Base-by-base conservation (phyloP, 108 stramenopile species). In the Cyclostephanos invisitatus region DNA sequence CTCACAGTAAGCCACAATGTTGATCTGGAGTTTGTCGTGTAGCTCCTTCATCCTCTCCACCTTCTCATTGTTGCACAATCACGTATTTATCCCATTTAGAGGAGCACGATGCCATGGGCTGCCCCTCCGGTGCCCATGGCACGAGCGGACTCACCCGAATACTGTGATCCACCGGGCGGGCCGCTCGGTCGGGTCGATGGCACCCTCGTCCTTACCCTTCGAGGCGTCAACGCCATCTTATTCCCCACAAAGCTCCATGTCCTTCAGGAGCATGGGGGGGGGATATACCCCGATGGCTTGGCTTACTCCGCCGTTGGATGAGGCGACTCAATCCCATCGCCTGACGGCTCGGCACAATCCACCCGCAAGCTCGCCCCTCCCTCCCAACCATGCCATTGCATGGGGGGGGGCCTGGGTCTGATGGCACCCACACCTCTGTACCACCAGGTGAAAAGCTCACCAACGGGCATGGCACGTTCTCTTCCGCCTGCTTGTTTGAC, bases 1-100 rank as follows among this genome's bases (percentile, higher is more conserved):
- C 15, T 71, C 70, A 36, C 32, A 61, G 7, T 47, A 36, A 2
- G 47, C 42, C 10, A 28, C 70, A 4, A 71, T 28, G 22, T 71
- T 48, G 32, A 46, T 47, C 18, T 48, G 49, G 1, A 71, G 48
- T 7, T 71, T 20, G 36, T 71, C 59, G 22, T 35, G 27, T 5
- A 59, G 5, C 29, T 59, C 29, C 21, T 17, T 59, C 29, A 29
- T 14, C 15, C 32, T 36, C 2, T 59, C 58, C 10, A 59, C 29
- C 29, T 59, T 59, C 4, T 36, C 15, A 59, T 59, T 59, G 2
- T 22, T 17, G 14, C 5, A 1, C 2, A 28, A 0, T 15, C 15
- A 2, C 0, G 11, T 35, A 4, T 59, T 7, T 0, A 59, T 0
- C 1, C 58, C 58, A 17, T 59, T 59, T 1, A 14, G 44, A 14